These are phyloP conservation scores for Rhipidocladum racemiflorum DNA, from an alignment of 176 grass and related monocot species.

Conservation along the genomic window DNA sequence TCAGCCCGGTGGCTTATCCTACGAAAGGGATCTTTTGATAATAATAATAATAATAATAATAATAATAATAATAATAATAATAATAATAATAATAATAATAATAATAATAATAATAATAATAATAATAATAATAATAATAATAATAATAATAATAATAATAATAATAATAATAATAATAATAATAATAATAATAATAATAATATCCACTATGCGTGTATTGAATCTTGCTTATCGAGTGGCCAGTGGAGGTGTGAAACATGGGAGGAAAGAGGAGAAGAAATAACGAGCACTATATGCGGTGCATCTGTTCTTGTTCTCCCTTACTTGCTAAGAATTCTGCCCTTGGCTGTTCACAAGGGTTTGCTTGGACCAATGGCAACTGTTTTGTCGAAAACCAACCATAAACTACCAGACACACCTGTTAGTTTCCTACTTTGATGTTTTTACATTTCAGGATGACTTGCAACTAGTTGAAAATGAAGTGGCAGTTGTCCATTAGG, in stretches of 20 bases:
- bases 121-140: neutral
- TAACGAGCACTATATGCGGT: neutral
- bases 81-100: neutral
- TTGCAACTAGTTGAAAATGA: neutral
- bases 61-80: neutral
- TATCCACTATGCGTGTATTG: constrained; percentile 4
- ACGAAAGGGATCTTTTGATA: constrained; percentile 27
- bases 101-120: neutral
- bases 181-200: neutral
- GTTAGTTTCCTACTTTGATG: neutral
- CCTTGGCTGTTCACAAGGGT: neutral
- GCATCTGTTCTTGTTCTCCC: constrained; percentile 14
- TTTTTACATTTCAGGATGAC: neutral
- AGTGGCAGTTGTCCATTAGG: neutral
- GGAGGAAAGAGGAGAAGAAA: neutral
- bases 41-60: neutral
- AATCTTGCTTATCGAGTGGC: neutral
- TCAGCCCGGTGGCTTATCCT: neutral
- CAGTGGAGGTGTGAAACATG: neutral
- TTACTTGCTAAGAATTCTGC: neutral
- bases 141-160: neutral
- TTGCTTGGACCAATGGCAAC: constrained; percentile 8
- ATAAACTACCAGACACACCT: neutral
- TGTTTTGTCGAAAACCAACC: neutral
- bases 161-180: neutral